Evolutionary conservation across 139 green algal genomes (phyloP), one percentile per base, ranked within the genome.

Genomic region (Asterochloris sp.): DNA sequence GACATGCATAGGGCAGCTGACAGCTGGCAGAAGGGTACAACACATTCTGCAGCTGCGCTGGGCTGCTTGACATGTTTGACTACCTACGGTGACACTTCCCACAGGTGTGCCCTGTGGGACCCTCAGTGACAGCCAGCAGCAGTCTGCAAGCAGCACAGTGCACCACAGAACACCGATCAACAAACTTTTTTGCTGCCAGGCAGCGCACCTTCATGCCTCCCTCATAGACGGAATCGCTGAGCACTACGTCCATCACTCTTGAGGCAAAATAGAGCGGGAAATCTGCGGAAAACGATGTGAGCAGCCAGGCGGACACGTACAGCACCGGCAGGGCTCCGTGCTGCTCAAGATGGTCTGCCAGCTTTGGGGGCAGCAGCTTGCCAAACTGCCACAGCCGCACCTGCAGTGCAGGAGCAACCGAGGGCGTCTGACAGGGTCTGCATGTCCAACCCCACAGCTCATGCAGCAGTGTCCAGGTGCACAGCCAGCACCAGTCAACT

Each of bases 301-400:
- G 92, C 13, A 97, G 86, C 93, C 93, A 97, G 24, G 87, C 88
- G 17, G 93, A 90, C 47, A 88, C 91, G 63, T 93, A 97, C 67
- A 97, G 89, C 78, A 94, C 90, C 13, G 92, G 91, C 64, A 94
- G 80, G 16, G 89, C 90, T 1, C 85, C 85, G 68, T 85, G 83
- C 47, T 76, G 17, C 84, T 96, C 93, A 77, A 96, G 83, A 82
- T 95, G 93, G 21, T 78, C 64, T n/a, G 68, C 83, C 76, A 95
- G 85, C 12, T 76, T 60, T 2, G 80, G 69, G 12, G 88, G 87
- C 68, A 96, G 88, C 68, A 96, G 85, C 68, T 85, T 83, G 27
- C 89, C 89, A 47, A 96, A 81, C 81, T 95, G 93, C 92, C 91
- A 96, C 62, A 96, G 78, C 23, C 92, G 88, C 63, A 92, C 88